Evolutionary conservation across 176 grass and related monocot species (phyloP).

Genomic region (Avena atlantica): DNA sequence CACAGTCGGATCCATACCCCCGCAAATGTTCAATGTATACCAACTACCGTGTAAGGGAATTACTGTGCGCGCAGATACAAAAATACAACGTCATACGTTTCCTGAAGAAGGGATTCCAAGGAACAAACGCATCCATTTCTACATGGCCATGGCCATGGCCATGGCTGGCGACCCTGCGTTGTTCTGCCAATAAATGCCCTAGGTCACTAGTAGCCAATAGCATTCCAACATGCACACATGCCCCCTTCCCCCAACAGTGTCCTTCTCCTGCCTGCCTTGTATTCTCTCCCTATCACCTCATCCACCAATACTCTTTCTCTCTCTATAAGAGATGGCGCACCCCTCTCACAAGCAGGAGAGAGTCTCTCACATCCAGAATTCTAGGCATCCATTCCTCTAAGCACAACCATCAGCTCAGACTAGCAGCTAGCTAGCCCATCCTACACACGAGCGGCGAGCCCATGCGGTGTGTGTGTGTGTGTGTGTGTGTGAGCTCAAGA

Average conservation of each 20-base stretch:
- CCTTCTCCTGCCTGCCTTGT: conserved; percentile 31
- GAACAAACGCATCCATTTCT: conserved; percentile 10
- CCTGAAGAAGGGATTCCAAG: conserved; percentile 52
- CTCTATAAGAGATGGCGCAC: conserved; percentile 41
- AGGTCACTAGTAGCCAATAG: conserved; percentile 50
- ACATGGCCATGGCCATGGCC: neutral
- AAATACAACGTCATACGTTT: conserved; percentile 54
- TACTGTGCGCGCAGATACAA: conserved; percentile 30
- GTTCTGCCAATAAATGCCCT: conserved; percentile 55
- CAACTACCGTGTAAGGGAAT: conserved; percentile 6
- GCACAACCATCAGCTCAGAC: conserved; percentile 40
- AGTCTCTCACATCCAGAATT: conserved; percentile 16
- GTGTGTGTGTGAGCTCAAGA: neutral
- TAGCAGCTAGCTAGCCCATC: conserved; percentile 4
- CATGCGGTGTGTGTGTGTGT: conserved; percentile 23
- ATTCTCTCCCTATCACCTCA: conserved; percentile 41
- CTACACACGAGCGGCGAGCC: conserved; percentile 20
- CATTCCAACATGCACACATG: conserved; percentile 39
- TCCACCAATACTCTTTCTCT: conserved; percentile 15
- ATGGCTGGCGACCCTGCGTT: conserved; percentile 22
- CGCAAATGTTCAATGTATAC: conserved; percentile 28
- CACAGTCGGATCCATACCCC: neutral
- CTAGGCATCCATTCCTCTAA: conserved; percentile 7
- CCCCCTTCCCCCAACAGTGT: conserved; percentile 39
- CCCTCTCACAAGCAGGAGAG: conserved; percentile 19